These are phyloP conservation scores for Aciculosporium take DNA, from an alignment of 2,329 filamentous ascomycete genomes.

Conservation along the genomic window DNA sequence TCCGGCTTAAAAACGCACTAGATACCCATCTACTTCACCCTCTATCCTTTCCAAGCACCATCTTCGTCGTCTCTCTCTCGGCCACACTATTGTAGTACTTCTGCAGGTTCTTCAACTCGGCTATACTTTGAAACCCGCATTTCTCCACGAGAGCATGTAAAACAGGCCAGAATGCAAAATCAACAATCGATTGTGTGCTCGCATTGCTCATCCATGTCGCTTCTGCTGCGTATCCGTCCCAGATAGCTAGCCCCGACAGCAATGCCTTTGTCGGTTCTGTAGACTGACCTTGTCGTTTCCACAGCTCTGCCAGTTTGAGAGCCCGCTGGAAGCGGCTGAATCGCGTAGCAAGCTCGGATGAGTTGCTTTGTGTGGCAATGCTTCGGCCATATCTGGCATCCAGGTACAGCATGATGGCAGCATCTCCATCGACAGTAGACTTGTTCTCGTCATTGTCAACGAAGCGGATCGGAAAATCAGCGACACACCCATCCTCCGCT, in stretches of 20 bases:
- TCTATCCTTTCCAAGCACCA: slow-evolving; percentile 11
- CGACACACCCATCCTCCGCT: neutral
- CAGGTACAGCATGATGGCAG: slow-evolving; percentile 45
- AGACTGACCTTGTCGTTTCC: slow-evolving; percentile 1
- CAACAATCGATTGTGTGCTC: slow-evolving; percentile 15
- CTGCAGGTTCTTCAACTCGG: slow-evolving; percentile 17
- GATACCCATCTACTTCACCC: neutral
- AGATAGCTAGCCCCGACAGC: slow-evolving; percentile 22
- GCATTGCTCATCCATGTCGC: neutral
- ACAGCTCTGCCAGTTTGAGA: slow-evolving; percentile 19
- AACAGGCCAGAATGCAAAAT: slow-evolving; percentile 45
- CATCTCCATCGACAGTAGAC: slow-evolving; percentile 33
- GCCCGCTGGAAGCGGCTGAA: slow-evolving; percentile 28
- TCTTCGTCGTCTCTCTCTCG: slow-evolving; percentile 12
- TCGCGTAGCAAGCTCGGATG: slow-evolving; percentile 20
- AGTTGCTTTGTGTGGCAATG: slow-evolving; percentile 11
- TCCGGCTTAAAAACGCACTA: neutral
- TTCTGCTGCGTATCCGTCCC: slow-evolving; percentile 23
- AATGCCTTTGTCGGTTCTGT: slow-evolving; percentile 10
- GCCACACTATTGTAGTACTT: slow-evolving; percentile 23
- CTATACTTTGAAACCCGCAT: slow-evolving; percentile 18
- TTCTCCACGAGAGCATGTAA: slow-evolving; percentile 30
- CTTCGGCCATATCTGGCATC: slow-evolving; percentile 34
- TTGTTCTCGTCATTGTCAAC: slow-evolving; percentile 37
- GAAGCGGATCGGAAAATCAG: slow-evolving; percentile 29